Conservation (phyloP, 352 stramenopile genomes). For the Pythium brassicae region DNA sequence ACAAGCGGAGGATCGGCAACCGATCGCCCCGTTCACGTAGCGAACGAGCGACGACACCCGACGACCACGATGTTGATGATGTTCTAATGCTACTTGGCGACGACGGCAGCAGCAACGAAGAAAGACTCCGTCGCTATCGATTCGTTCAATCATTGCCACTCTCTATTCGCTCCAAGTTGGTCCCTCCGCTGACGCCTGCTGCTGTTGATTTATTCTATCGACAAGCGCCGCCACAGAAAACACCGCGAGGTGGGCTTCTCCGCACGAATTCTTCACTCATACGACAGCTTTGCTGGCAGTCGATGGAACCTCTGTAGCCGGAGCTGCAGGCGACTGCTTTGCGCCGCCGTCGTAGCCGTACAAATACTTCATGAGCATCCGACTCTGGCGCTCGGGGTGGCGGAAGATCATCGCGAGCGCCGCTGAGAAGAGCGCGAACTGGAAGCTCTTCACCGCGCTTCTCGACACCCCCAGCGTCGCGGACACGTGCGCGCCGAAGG, state of each 20-base stretch:
- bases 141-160: not conserved
- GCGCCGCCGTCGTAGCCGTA: constrained; percentile 36
- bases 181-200: no score
- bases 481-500: constrained; percentile 24
- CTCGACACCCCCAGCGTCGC: constrained; percentile 15
- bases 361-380: constrained; percentile 41
- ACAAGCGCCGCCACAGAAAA: no score
- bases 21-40: no score
- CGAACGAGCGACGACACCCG: no score
- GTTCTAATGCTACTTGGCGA: not conserved
- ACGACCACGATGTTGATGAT: no score
- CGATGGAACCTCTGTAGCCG: not conserved
- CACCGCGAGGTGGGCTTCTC: no score
- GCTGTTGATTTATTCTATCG: no score
- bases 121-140: not conserved
- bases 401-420: constrained; percentile 47
- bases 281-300: no score
- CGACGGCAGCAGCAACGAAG: not conserved
- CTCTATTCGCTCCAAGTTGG: not conserved
- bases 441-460: constrained; percentile 17
- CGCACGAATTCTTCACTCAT: no score
- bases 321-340: not conserved
- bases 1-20: no score
- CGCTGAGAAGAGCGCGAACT: constrained; percentile 35
- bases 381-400: constrained; percentile 35